Evolutionary conservation across 768 basidiomycete genomes (phyloP).

Genomic region (Sarcomyxa edulis): DNA sequence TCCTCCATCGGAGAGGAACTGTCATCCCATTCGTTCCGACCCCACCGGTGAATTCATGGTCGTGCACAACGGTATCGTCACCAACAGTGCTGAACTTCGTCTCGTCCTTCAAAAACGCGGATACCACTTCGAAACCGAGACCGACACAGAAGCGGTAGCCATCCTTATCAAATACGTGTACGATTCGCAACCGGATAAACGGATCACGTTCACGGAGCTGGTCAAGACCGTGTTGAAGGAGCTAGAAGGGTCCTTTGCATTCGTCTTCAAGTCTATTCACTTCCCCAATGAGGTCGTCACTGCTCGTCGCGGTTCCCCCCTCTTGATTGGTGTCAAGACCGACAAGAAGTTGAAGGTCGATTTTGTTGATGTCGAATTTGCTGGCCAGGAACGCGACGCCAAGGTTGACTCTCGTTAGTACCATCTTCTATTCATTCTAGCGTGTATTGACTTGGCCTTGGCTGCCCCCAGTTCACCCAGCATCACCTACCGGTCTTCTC

Average conservation of each 20-base stretch:
- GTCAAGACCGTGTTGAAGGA: slow-evolving; percentile 96
- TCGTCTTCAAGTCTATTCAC: slow-evolving; percentile 96
- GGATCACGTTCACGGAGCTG: slow-evolving; percentile 82
- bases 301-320: slow-evolving; percentile 94
- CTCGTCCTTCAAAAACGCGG: slow-evolving; percentile 94
- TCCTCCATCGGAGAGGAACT: slow-evolving; percentile 80
- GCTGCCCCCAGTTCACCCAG: slow-evolving; percentile 37
- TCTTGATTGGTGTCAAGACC: slow-evolving; percentile 97
- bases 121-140: slow-evolving; percentile 90
- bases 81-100: slow-evolving; percentile 84
- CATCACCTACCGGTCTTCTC: slow-evolving; percentile 55
- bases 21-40: slow-evolving; percentile 92
- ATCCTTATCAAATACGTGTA: slow-evolving; percentile 96
- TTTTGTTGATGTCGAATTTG: slow-evolving; percentile 97
- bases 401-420: slow-evolving; percentile 35
- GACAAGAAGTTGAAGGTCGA: slow-evolving; percentile 99
- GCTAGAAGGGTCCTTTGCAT: slow-evolving; percentile 97
- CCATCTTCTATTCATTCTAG: not conserved
- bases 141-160: slow-evolving; percentile 96
- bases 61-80: slow-evolving; percentile 99
- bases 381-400: slow-evolving; percentile 57
- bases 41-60: slow-evolving; percentile 77
- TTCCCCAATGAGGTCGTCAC: slow-evolving; percentile 96
- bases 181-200: slow-evolving; percentile 86
- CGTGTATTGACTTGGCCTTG: too few relatives aligned